Conservation (phyloP, 2,329 filamentous ascomycete genomes). For the Sporothrix phasma region DNA sequence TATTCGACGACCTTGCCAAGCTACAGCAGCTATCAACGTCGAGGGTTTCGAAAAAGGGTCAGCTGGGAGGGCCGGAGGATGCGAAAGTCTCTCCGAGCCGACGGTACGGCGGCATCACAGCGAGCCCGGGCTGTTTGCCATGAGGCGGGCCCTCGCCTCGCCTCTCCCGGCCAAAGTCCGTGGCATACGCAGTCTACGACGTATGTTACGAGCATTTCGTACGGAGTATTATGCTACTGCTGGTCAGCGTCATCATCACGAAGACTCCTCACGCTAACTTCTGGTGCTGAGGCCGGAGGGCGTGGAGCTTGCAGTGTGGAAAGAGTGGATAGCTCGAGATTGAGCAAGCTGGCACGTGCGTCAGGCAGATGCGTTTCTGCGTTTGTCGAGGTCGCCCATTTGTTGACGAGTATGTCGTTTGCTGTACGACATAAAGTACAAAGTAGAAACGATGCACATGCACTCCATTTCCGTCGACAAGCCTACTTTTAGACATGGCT, state of each 20-base stretch:
- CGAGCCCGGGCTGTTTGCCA: background rate
- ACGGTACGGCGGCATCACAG: background rate
- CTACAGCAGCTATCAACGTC: background rate
- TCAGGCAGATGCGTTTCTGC: background rate
- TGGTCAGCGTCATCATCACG: background rate
- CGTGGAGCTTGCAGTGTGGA: background rate
- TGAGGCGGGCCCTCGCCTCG: background rate
- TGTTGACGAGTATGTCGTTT: background rate
- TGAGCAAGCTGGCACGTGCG: background rate
- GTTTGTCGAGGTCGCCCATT: background rate
- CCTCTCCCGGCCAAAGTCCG: too few relatives aligned
- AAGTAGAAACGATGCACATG: background rate
- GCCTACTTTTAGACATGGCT: too few relatives aligned
- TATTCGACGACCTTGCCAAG: background rate
- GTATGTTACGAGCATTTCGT: background rate
- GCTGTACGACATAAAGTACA: background rate
- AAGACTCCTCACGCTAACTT: background rate
- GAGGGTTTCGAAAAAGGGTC: background rate
- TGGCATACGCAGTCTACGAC: background rate
- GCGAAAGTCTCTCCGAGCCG: background rate
- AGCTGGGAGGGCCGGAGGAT: too few relatives aligned
- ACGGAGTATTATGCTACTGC: too few relatives aligned
- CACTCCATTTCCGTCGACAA: background rate
- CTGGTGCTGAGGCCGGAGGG: background rate
- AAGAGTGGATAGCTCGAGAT: background rate